Percentiles rank a stretch among this genome's conserved stretches.
These are phyloP conservation scores for Amanita pallidorosea DNA, from an alignment of 768 basidiomycete genomes.

Conservation along the genomic window DNA sequence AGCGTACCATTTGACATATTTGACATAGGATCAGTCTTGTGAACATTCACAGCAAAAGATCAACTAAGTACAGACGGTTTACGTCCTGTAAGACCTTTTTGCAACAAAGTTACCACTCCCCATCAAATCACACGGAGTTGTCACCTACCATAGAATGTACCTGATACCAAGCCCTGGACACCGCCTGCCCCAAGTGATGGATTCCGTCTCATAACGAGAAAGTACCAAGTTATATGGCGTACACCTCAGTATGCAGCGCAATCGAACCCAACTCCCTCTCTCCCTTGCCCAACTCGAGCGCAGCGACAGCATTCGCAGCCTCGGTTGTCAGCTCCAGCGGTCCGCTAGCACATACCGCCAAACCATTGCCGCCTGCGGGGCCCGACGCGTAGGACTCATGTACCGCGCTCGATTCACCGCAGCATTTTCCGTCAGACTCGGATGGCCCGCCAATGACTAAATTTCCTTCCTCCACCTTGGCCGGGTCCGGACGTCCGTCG, in stretches of 20 bases:
- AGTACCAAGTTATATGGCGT: slow-evolving; percentile 23
- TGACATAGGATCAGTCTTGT: too few relatives aligned
- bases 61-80: too few relatives aligned
- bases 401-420: slow-evolving; percentile 6
- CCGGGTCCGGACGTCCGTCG: neutral
- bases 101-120: too few relatives aligned
- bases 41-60: too few relatives aligned
- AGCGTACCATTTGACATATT: too few relatives aligned
- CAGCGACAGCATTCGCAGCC: slow-evolving; percentile 69
- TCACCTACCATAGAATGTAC: too few relatives aligned
- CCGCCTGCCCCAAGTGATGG: too few relatives aligned
- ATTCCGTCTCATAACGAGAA: too few relatives aligned
- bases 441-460: neutral
- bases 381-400: neutral
- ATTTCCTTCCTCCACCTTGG: neutral
- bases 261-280: slow-evolving; percentile 49
- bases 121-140: too few relatives aligned
- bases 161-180: too few relatives aligned
- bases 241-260: slow-evolving; percentile 70
- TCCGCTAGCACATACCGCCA: slow-evolving; percentile 76
- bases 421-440: neutral
- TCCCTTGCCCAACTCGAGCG: slow-evolving; percentile 27
- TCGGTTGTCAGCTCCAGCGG: slow-evolving; percentile 63
- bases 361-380: slow-evolving; percentile 20
- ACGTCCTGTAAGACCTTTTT: too few relatives aligned